Percentiles rank a stretch among this genome's conserved stretches.
Conservation (phyloP, 2,329 filamentous ascomycete genomes). For the Xylaria arbuscula region DNA sequence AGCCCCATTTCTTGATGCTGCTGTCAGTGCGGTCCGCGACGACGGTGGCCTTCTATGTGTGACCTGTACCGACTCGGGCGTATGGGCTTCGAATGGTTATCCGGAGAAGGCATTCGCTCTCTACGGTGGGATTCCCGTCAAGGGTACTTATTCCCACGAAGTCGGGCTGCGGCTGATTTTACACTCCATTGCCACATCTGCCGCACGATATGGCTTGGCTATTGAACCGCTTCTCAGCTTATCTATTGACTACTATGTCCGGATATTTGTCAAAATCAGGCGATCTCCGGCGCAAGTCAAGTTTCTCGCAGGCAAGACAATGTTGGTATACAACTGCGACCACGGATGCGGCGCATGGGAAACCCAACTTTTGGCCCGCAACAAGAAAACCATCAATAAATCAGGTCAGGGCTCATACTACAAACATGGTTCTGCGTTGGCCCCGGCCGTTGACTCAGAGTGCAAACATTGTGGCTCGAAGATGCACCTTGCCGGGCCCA, state of each 20-base stretch:
- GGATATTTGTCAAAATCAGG: constrained; percentile 85
- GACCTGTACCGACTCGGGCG: constrained; percentile 94
- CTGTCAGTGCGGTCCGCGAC: constrained; percentile 82
- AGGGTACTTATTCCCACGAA: constrained; percentile 88
- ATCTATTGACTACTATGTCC: constrained; percentile 94
- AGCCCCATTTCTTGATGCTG: constrained; percentile 90
- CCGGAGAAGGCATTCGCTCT: constrained; percentile 92
- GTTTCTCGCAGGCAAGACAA: constrained; percentile 88
- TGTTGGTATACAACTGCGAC: constrained; percentile 93
- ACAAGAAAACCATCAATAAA: constrained; percentile 74
- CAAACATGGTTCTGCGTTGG: constrained; percentile 81
- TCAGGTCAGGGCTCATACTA: constrained; percentile 76
- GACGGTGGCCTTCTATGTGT: constrained; percentile 93
- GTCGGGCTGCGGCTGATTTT: constrained; percentile 88
- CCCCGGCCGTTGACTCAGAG: constrained; percentile 70
- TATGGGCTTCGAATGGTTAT: constrained; percentile 95
- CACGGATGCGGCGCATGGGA: constrained; percentile 91
- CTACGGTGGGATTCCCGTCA: constrained; percentile 91
- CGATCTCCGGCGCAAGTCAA: constrained; percentile 89
- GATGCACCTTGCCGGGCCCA: constrained; percentile 89
- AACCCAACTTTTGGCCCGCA: constrained; percentile 80
- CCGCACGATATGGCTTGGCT: constrained; percentile 84
- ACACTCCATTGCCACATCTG: constrained; percentile 81
- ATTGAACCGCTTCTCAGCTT: constrained; percentile 93
- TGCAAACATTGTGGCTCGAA: constrained; percentile 89